Percentiles rank a stretch among this genome's conserved stretches.
phyloP scores from a whole-genome alignment of 2,329 filamentous ascomycete genomes.

The Fusarium torreyae region DNA sequence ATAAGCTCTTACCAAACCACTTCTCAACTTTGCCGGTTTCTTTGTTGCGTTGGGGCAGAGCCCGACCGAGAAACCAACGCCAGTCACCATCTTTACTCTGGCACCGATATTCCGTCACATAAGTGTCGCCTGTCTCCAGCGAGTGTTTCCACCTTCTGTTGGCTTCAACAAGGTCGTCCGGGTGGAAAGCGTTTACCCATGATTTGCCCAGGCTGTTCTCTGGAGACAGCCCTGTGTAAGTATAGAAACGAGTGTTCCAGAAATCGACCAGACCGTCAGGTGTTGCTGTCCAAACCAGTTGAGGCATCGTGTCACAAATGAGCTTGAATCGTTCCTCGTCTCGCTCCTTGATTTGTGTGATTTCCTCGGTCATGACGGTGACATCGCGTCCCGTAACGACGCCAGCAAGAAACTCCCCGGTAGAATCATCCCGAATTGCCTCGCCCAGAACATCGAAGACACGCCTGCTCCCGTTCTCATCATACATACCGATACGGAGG shows the following conservation, averaged over 20 bases:
- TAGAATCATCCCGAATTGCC: slow-evolving; percentile 75
- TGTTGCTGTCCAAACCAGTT: slow-evolving; percentile 81
- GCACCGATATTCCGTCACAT: slow-evolving; percentile 80
- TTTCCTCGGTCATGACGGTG: slow-evolving; percentile 77
- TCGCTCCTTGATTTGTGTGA: slow-evolving; percentile 77
- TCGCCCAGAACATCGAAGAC: slow-evolving; percentile 79
- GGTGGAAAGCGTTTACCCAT: slow-evolving; percentile 77
- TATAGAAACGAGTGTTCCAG: slow-evolving; percentile 83
- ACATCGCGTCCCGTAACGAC: slow-evolving; percentile 81
- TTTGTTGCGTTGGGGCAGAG: slow-evolving; percentile 76
- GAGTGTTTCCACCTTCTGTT: slow-evolving; percentile 72
- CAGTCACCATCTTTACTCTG: slow-evolving; percentile 76
- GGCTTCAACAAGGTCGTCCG: slow-evolving; percentile 75
- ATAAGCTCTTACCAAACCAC: slow-evolving; percentile 75
- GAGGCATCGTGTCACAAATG: slow-evolving; percentile 81
- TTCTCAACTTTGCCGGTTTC: slow-evolving; percentile 79
- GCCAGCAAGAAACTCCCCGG: slow-evolving; percentile 80
- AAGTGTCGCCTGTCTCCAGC: slow-evolving; percentile 77
- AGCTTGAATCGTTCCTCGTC: slow-evolving; percentile 82
- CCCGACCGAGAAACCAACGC: slow-evolving; percentile 84
- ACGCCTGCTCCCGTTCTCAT: slow-evolving; percentile 65
- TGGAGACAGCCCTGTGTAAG: slow-evolving; percentile 78
- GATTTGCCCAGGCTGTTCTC: slow-evolving; percentile 74
- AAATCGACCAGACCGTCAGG: slow-evolving; percentile 79
- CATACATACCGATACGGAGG: slow-evolving; percentile 74